Base-by-base conservation (phyloP, 2,329 filamentous ascomycete species). In the Ophiognomonia clavigignenti-juglandacearum region DNA sequence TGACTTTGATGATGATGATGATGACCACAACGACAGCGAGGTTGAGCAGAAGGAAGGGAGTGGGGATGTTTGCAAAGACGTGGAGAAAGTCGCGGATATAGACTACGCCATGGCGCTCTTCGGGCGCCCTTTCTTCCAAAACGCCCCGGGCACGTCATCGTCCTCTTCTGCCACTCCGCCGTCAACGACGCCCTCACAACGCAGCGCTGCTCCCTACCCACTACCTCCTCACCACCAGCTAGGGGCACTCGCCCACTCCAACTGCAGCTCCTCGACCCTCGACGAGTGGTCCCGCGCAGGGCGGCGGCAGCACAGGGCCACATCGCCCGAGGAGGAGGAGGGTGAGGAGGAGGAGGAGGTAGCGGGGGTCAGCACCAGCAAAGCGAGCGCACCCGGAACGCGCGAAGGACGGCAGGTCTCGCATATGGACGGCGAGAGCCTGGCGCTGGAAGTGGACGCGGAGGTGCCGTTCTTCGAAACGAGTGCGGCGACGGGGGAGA, bases 391-490 rank as follows among this genome's bases (percentile, higher is more conserved):
- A n/a, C 35, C 24, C n/a, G 40, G 19, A 6, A 9, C 4, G 14
- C n/a, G 3, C n/a, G 10, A 9, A 18, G 24, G 14, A 11, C 4
- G 47, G 66, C 67, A 48, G 70, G 73, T 54, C 69, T 66, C 53
- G 55, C 67, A 27, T 66, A 69, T 18, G 58, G 71, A 45, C 67
- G 73, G 37, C 72, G 81, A 64, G 75, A 75, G 47, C 72, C 76
- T 59, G 77, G 84, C 64, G 78, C 80, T 19, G 78, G 77, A 62
- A 65, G 72, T 51, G 83, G 83, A 64, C 77, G 80, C 39, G 77
- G 84, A 50, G n/a, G 66, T 86, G 43, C 64, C 86, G 46, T 87
- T 87, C 66, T 85, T 85, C 60, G 84, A 87, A 67, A 86, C 83
- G 11, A 84, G 79, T 59, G 84, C 84, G 10, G 86, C 85, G 73